Evolutionary conservation across 768 basidiomycete species (phyloP), one percentile per base, ranked within the genome.

Genomic region (Lactarius deliciosus): DNA sequence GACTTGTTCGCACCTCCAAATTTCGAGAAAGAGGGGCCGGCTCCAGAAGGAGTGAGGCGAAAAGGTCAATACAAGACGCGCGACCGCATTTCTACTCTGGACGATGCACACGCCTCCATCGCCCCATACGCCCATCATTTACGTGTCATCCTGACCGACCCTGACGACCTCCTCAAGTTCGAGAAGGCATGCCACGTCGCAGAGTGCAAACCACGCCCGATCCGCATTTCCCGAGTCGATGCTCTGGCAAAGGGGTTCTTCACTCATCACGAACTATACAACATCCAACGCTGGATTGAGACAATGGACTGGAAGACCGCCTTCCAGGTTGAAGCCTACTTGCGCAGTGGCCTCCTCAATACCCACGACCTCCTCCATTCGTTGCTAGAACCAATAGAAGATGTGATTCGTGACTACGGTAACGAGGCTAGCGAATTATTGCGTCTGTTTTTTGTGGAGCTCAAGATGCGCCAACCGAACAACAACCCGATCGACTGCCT

Each of bases 91-190:
- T 82, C 83, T 15, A 79, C 81, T 16, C 71, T 92, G 36, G 81
- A 88, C 70, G 74, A 81, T 22, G 81, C 81, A 0, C 92, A 93
- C 64, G 77, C 73, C 36, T 71, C 74, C 3, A 80, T 92, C 40
- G 85, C 90, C 0, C 85, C 88, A 16, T 94, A 88, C 70, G 87
- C 89, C 1, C 84, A 87, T 58, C 88, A 92, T 47, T 74, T 94
- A 5, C 87, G 89, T 34, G 70, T 93, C 40, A 71, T 87, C 13
- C 79, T 92, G 1, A 82, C 79, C 69, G 78, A 86, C 25, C 74
- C 81, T 22, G 70, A 72, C 3, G 84, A 86, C 61, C 76, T 88
- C 4, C 69, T 77, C 16, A 77, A 77, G 32, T 92, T 94, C 71
- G 73, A 77, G 15, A 34, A 76, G 8, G 82, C 87, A 73, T 91